These are phyloP conservation scores for Teratosphaeria pseudoeucalypti DNA, from an alignment of 2,329 filamentous ascomycete species.

Conservation along the genomic window DNA sequence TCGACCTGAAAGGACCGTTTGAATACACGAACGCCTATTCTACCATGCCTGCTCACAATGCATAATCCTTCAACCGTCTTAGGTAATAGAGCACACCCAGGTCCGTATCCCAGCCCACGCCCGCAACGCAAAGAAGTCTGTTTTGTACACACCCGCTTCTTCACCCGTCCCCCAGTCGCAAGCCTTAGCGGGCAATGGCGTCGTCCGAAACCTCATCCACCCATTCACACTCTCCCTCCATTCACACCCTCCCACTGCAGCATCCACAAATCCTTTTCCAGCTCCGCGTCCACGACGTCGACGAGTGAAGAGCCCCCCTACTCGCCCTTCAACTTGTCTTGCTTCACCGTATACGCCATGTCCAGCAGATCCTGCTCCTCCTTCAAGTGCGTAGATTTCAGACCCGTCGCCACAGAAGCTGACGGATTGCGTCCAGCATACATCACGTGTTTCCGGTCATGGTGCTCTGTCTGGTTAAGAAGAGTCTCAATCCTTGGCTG, in stretches of 20 bases:
- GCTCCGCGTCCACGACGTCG: background rate
- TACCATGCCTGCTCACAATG: background rate
- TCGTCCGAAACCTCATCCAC: background rate
- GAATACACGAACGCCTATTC: background rate
- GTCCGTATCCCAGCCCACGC: background rate
- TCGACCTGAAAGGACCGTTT: background rate
- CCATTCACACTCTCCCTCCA: background rate
- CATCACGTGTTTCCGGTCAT: conserved; percentile 91
- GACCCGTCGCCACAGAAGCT: conserved; percentile 83
- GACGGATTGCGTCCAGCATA: conserved; percentile 92
- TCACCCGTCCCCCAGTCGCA: background rate
- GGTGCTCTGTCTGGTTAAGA: conserved; percentile 83
- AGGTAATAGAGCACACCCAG: background rate
- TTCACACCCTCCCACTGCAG: background rate
- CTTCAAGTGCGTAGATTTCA: conserved; percentile 79
- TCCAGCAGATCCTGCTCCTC: conserved; percentile 80
- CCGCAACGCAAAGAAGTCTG: background rate
- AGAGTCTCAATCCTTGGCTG: conserved; percentile 96
- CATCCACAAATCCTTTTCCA: background rate
- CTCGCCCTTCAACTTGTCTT: conserved; percentile 53
- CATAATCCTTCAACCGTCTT: background rate
- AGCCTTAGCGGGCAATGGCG: background rate
- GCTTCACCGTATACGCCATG: conserved; percentile 52
- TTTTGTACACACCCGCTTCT: background rate
- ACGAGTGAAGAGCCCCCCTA: background rate